Percentiles rank a stretch among this genome's conserved stretches.
These are phyloP conservation scores for Ascomycota sp. DNA, from an alignment of 2,329 filamentous ascomycete genomes.

Conservation along the genomic window DNA sequence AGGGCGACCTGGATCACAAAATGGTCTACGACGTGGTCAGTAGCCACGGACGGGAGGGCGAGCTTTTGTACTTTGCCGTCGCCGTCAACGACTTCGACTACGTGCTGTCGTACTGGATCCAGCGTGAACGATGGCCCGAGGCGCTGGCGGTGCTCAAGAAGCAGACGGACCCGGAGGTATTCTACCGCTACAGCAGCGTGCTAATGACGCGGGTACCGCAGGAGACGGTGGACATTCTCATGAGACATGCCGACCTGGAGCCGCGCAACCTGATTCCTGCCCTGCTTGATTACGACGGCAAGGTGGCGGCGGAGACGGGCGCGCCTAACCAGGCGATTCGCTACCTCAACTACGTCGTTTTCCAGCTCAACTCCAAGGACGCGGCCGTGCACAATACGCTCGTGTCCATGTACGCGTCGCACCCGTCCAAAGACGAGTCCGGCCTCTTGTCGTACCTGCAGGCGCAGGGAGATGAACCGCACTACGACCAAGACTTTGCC, in stretches of 20 bases:
- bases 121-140: constrained; percentile 77
- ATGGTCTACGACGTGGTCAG: constrained; percentile 91
- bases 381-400: constrained; percentile 91
- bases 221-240: constrained; percentile 83
- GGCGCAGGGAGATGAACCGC: constrained; percentile 64
- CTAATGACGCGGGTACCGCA: constrained; percentile 72
- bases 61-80: constrained; percentile 77
- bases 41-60: constrained; percentile 81
- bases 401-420: constrained; percentile 83
- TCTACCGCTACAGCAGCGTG: constrained; percentile 93
- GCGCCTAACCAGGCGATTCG: constrained; percentile 73
- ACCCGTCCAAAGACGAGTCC: constrained; percentile 61
- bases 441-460: constrained; percentile 75
- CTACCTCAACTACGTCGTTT: constrained; percentile 83
- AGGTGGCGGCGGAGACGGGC: constrained; percentile 38
- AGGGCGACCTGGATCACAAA: constrained; percentile 66
- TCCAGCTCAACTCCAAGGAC: constrained; percentile 56
- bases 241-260: constrained; percentile 70
- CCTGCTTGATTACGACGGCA: constrained; percentile 77
- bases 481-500: constrained; percentile 89
- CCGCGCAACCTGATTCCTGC: constrained; percentile 79
- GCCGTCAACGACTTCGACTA: constrained; percentile 82
- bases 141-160: constrained; percentile 74
- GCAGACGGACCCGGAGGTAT: constrained; percentile 77
- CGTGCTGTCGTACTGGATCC: constrained; percentile 89